phyloP scores from a whole-genome alignment of 2,329 filamentous ascomycete genomes.

The Metarhizium humberi region DNA sequence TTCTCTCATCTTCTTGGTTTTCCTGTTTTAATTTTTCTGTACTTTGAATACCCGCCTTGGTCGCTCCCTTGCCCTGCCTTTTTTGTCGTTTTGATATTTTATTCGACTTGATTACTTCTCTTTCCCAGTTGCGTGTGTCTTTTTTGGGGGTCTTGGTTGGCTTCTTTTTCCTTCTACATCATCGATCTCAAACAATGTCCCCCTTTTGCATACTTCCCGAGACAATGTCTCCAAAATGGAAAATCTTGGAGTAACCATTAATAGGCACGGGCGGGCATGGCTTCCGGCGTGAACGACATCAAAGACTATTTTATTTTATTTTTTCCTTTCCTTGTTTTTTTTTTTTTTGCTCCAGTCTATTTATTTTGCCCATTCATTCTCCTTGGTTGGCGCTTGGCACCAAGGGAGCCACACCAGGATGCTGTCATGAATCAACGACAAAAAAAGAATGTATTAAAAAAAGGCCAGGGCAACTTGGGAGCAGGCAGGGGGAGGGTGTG shows the following conservation, averaged over 20 bases:
- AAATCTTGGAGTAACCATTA: not conserved
- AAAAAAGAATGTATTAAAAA: not conserved
- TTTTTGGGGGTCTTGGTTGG: not conserved
- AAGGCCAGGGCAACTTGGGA: not conserved
- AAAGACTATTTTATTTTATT: not conserved
- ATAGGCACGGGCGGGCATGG: not conserved
- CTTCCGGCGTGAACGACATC: not conserved
- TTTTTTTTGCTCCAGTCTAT: not conserved
- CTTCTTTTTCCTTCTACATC: not conserved
- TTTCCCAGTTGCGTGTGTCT: not conserved
- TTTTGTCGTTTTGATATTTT: not conserved
- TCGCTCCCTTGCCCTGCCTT: not conserved
- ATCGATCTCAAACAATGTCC: constrained; percentile 4
- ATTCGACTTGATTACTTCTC: no score
- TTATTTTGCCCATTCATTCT: not conserved
- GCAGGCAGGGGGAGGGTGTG: not conserved
- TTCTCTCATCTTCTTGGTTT: not conserved
- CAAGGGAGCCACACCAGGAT: not conserved
- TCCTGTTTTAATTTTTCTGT: not conserved
- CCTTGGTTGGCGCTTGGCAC: not conserved
- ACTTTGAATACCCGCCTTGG: not conserved
- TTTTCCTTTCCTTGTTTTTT: not conserved
- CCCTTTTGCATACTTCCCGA: constrained; percentile 3
- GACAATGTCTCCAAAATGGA: not conserved
- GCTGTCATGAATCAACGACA: not conserved